A percentile compares a stretch with the other conserved stretches of the same genome.
phyloP scores from a whole-genome alignment of 73 alveolate genomes.

The Tetrahymena thermophila region DNA sequence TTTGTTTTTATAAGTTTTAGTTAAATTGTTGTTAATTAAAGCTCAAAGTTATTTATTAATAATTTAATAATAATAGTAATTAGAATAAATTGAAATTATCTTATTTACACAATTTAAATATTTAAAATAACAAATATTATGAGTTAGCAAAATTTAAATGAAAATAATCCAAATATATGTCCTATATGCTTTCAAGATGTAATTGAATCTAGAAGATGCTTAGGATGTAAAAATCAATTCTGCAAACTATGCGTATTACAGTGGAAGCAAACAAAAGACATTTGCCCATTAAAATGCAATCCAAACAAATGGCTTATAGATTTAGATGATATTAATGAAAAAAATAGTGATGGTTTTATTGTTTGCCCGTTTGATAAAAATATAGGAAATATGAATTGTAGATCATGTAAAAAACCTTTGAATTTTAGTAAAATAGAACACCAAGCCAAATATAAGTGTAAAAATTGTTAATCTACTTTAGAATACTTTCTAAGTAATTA shows the following conservation, averaged over 20 bases:
- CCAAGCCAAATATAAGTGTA: neutral
- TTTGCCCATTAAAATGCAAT: neutral
- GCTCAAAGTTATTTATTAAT: too few relatives aligned
- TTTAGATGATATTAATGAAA: neutral
- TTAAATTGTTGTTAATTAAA: too few relatives aligned
- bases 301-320: neutral
- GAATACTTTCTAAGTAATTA: neutral
- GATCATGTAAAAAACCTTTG: neutral
- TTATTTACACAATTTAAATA: neutral
- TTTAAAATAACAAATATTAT: neutral
- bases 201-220: neutral
- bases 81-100: too few relatives aligned
- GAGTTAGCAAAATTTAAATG: neutral
- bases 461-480: neutral
- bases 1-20: too few relatives aligned
- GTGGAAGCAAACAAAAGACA: neutral
- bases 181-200: neutral
- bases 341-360: neutral
- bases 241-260: neutral
- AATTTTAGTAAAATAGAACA: neutral
- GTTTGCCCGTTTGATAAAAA: neutral
- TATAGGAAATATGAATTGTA: neutral
- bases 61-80: too few relatives aligned
- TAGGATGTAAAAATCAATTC: neutral
- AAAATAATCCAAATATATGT: neutral